phyloP scores from a whole-genome alignment of 2,329 filamentous ascomycete genomes.

The Ophiosphaerella herpotricha region DNA sequence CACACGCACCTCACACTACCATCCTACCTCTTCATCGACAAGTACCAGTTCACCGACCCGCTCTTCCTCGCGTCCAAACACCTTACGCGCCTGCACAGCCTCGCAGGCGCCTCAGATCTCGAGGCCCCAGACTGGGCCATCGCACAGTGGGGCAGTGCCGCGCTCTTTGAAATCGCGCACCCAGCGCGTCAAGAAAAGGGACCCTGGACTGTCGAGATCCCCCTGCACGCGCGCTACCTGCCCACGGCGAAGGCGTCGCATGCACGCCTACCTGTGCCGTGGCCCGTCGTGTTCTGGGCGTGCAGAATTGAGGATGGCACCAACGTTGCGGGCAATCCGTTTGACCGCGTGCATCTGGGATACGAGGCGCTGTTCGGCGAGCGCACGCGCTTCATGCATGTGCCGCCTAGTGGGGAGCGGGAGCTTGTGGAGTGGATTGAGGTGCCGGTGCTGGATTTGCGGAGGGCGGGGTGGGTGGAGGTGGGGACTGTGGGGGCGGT shows the following conservation, averaged over 20 bases:
- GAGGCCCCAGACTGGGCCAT: conserved; percentile 87
- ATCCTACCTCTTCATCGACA: conserved; percentile 79
- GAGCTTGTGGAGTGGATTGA: conserved; percentile 39
- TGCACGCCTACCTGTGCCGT: conserved; percentile 64
- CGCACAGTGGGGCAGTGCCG: conserved; percentile 75
- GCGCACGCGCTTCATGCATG: conserved; percentile 82
- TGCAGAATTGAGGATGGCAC: conserved; percentile 69
- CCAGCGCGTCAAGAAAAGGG: conserved; percentile 27
- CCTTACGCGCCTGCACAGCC: conserved; percentile 68
- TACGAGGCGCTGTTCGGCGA: conserved; percentile 81
- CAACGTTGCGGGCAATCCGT: conserved; percentile 77
- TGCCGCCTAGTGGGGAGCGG: conserved; percentile 36
- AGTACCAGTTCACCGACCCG: conserved; percentile 77
- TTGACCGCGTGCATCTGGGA: conserved; percentile 82
- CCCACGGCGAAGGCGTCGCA: conserved; percentile 45
- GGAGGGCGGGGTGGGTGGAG: conserved; percentile 45
- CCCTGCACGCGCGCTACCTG: conserved; percentile 85
- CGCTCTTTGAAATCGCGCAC: conserved; percentile 75
- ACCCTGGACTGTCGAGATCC: conserved; percentile 70
- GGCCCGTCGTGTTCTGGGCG: conserved; percentile 88
- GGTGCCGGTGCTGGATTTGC: conserved; percentile 51
- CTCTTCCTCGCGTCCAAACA: conserved; percentile 84
- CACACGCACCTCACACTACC: conserved; percentile 85
- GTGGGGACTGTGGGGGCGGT: conserved; percentile 50
- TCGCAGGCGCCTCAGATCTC: conserved; percentile 80